Evolutionary conservation across 371 early-diverging fungal species (phyloP).

Genomic region (Mortierella sp.): DNA sequence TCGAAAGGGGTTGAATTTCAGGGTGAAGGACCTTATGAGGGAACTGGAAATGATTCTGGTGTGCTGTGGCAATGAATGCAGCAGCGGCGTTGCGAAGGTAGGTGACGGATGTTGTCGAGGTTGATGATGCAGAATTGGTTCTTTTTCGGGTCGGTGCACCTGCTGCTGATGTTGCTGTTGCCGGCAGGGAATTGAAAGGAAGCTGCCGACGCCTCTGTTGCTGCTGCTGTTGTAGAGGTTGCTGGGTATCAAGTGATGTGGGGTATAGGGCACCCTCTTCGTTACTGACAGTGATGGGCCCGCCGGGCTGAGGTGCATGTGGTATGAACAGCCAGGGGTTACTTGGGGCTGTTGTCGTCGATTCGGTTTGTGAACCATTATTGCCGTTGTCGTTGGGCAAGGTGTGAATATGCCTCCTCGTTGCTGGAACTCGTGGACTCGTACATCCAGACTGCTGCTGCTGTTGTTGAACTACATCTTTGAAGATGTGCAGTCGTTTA

Average conservation of each 20-base stretch:
- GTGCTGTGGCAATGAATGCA: slow-evolving; percentile 20
- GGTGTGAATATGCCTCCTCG: neutral
- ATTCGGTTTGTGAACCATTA: neutral
- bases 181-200: neutral
- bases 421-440: neutral
- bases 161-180: neutral
- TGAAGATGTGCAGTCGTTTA: neutral
- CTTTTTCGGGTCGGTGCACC: slow-evolving; percentile 4
- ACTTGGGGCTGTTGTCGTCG: neutral
- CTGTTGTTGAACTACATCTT: neutral
- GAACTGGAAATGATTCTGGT: slow-evolving; percentile 18
- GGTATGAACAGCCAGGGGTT: neutral
- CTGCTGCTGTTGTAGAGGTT: neutral
- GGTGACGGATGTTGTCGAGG: slow-evolving; percentile 20
- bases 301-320: neutral
- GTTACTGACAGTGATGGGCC: neutral
- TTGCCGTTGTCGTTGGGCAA: neutral
- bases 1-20: neutral
- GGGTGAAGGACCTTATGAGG: slow-evolving; percentile 1
- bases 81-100: slow-evolving; percentile 29
- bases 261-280: neutral
- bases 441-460: neutral
- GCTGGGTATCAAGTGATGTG: neutral
- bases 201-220: neutral
- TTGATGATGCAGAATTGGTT: slow-evolving; percentile 19